phyloP scores from a whole-genome alignment of 2,329 filamentous ascomycete species.

The Shiraia sp. region DNA sequence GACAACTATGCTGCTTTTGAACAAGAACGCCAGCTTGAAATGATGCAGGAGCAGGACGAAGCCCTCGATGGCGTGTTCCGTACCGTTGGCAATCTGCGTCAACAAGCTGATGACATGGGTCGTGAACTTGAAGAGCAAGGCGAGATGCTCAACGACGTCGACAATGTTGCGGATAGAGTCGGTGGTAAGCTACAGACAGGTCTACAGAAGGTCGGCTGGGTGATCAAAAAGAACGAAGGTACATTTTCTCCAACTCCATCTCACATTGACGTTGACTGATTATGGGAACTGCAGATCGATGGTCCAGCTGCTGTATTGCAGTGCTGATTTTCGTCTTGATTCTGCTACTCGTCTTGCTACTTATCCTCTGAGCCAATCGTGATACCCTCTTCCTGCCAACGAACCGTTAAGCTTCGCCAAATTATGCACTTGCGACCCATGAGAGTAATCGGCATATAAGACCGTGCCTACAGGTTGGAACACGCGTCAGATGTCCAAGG shows the following conservation, averaged over 20 bases:
- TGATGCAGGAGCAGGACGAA: slow-evolving; percentile 94
- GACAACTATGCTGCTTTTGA: slow-evolving; percentile 81
- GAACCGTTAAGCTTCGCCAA: slow-evolving; percentile 20
- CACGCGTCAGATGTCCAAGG: too few species aligned
- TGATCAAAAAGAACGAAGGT: slow-evolving; percentile 92
- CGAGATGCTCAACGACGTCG: slow-evolving; percentile 84
- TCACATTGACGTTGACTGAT: slow-evolving; percentile 1
- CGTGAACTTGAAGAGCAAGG: slow-evolving; percentile 93
- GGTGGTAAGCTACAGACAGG: slow-evolving; percentile 83
- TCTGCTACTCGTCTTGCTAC: slow-evolving; percentile 78
- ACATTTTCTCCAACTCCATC: slow-evolving; percentile 14
- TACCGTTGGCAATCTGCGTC: slow-evolving; percentile 86
- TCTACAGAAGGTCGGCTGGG: slow-evolving; percentile 80
- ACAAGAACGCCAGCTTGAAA: slow-evolving; percentile 84
- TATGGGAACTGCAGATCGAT: slow-evolving; percentile 55
- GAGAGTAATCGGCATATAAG: too few species aligned
- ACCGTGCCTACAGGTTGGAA: too few species aligned
- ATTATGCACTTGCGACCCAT: slow-evolving; percentile 47
- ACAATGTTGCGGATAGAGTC: slow-evolving; percentile 83
- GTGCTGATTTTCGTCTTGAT: slow-evolving; percentile 88
- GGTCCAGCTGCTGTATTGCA: slow-evolving; percentile 88
- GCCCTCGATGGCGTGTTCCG: slow-evolving; percentile 90
- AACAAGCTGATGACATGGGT: slow-evolving; percentile 95
- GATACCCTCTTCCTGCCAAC: too few species aligned
- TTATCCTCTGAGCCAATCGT: slow-evolving; percentile 57